Base-by-base conservation (phyloP, 495 filamentous ascomycete genomes). In the Pseudoneurospora amorphoporcata region DNA sequence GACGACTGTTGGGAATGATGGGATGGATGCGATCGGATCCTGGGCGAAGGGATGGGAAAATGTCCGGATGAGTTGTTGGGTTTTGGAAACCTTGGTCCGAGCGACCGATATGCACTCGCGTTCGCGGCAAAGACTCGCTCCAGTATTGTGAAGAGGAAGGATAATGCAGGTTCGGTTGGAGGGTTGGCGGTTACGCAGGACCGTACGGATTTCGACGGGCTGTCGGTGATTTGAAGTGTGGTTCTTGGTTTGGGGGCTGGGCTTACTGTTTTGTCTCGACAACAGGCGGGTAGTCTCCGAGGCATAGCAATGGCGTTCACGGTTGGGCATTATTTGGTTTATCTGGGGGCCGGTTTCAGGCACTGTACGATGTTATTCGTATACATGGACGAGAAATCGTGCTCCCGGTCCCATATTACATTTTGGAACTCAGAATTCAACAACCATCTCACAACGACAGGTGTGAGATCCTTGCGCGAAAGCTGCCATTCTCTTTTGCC, bases 291-390 rank as follows among this genome's bases (percentile, higher is more conserved):
- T 16, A 65, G 29, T 35, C 37, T 35, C 53, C 14, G 10, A 68
- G 71, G 73, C 73, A 76, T 76, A 75, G 75, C 75, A 72, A 73
- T 37, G 75, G 75, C 72, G 75, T 76, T 61, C 17, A 68, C 41
- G 72, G 38, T 69, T 69, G 53, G 53, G 4, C 3, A 29, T 58
- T 32, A 8, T 12, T 32, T 35, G 53, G 8, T 58, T 65, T 65
- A 32, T 35, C 29, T 35, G 53, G 53, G 29, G 5, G 1, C 3
- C 12, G 5, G 53, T 61, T 65, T 17, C 2, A 0, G 5, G 53
- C 0, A 9, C 53, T 16, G 16, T 17, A 35, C 47, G 10, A 35
- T 65, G 53, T 4, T 16, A 17, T 17, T 17, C 29, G 29, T 35
- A 8, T 29, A 2, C 2, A 17, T 61, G 29, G 35, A 29, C 29